Evolutionary conservation across 2,329 filamentous ascomycete genomes (phyloP).

Genomic region (Aureobasidium zeae): DNA sequence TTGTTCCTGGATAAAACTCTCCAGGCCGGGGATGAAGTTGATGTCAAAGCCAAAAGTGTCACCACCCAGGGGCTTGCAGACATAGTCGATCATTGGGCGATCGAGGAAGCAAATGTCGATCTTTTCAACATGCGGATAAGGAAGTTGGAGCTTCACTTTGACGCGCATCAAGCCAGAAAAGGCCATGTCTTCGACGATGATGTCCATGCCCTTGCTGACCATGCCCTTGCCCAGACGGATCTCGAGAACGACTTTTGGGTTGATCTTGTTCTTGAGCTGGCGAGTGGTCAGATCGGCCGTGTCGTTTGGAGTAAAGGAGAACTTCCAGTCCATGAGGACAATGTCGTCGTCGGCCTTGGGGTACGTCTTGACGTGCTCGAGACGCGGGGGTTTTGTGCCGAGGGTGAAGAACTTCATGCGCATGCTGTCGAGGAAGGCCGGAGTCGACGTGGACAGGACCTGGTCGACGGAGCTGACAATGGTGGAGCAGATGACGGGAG

Average conservation of each 20-base stretch:
- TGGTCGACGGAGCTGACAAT: constrained; percentile 93
- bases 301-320: constrained; percentile 97
- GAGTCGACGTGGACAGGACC: constrained; percentile 84
- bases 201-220: constrained; percentile 91
- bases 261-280: constrained; percentile 90
- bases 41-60: constrained; percentile 96
- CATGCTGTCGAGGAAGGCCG: constrained; percentile 84
- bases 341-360: constrained; percentile 91
- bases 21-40: constrained; percentile 94
- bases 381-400: constrained; percentile 85
- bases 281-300: constrained; percentile 79
- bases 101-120: constrained; percentile 93
- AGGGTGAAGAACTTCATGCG: constrained; percentile 89
- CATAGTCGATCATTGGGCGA: constrained; percentile 83
- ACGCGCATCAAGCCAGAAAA: constrained; percentile 93
- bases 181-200: constrained; percentile 96
- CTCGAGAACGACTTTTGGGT: constrained; percentile 92
- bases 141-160: constrained; percentile 93
- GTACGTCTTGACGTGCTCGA: constrained; percentile 98
- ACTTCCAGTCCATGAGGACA: constrained; percentile 99
- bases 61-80: constrained; percentile 93
- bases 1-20: constrained; percentile 88
- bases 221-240: constrained; percentile 92
- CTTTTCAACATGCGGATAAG: constrained; percentile 90
- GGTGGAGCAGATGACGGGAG: constrained; percentile 82